Evolutionary conservation across 176 grass and related monocot genomes (phyloP).

Genomic region (Otatea glauca): DNA sequence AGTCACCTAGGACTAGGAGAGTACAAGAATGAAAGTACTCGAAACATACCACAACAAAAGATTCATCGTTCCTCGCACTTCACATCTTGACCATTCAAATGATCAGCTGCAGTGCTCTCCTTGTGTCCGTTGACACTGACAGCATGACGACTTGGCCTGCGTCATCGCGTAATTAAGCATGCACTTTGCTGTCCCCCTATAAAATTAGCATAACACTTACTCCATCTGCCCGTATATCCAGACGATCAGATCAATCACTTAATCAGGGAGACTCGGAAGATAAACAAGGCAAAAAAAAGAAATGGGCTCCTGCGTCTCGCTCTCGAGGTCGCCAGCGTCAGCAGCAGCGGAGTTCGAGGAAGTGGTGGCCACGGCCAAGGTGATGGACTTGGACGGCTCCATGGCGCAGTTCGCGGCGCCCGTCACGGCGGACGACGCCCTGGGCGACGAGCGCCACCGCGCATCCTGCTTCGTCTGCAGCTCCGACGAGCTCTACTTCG

Average conservation of each 20-base stretch:
- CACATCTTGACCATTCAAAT: background rate
- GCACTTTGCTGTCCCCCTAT: background rate
- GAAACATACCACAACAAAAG: background rate
- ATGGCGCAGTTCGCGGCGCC: constrained; percentile 42
- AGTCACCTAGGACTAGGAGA: too few species aligned
- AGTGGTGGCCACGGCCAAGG: constrained; percentile 40
- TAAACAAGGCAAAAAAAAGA: too few species aligned
- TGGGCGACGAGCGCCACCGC: background rate
- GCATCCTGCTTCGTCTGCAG: constrained; percentile 58
- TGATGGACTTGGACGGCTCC: constrained; percentile 57
- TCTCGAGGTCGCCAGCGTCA: background rate
- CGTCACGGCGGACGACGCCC: constrained; percentile 42
- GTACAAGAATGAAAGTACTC: background rate
- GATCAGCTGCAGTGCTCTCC: background rate
- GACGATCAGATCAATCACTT: background rate
- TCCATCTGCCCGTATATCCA: background rate
- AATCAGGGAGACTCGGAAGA: too few species aligned
- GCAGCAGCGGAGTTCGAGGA: background rate
- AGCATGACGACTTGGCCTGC: constrained; percentile 32
- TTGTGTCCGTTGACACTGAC: constrained; percentile 5
- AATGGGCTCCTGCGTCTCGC: constrained; percentile 70
- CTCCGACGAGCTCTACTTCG: constrained; percentile 67
- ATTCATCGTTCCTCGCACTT: background rate
- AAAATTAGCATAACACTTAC: background rate
- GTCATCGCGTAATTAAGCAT: background rate